These are phyloP conservation scores for Prunus yedoensis DNA, from an alignment of 331 rosid genomes.

Conservation along the genomic window DNA sequence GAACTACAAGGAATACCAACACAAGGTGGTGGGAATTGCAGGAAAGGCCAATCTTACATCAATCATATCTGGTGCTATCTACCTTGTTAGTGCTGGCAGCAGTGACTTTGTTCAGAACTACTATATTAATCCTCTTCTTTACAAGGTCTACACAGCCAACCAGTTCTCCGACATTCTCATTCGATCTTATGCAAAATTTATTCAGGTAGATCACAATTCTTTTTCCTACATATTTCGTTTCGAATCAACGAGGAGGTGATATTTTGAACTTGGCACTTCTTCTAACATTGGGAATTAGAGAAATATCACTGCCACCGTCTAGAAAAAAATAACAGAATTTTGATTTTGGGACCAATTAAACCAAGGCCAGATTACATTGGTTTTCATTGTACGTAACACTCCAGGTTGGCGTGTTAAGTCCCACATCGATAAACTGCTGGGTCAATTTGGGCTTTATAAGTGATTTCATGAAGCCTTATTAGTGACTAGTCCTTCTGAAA, in stretches of 20 bases:
- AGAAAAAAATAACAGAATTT: too few relatives aligned
- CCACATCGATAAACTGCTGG: too few relatives aligned
- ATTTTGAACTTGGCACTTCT: neutral
- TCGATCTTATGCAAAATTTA: slow-evolving; percentile 31
- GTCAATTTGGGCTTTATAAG: too few relatives aligned
- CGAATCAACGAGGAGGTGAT: neutral
- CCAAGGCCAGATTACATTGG: too few relatives aligned
- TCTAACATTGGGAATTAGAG: neutral
- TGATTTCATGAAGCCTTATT: too few relatives aligned
- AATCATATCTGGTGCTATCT: slow-evolving; percentile 48
- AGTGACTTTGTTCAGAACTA: slow-evolving; percentile 67
- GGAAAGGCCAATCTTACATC: slow-evolving; percentile 47
- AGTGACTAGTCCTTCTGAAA: too few relatives aligned
- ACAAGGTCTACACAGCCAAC: slow-evolving; percentile 28
- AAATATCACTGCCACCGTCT: too few relatives aligned
- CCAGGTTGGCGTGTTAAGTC: too few relatives aligned
- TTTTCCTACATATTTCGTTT: neutral
- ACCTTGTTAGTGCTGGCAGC: slow-evolving; percentile 45
- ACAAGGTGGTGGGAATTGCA: slow-evolving; percentile 33
- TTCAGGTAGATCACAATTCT: slow-evolving; percentile 37
- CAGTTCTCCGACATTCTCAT: slow-evolving; percentile 51
- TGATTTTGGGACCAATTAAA: too few relatives aligned
- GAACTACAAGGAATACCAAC: slow-evolving; percentile 54
- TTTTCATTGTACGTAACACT: too few relatives aligned
- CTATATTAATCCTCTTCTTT: slow-evolving; percentile 50